Evolutionary conservation across 1,284 basidiomycete genomes (phyloP), one percentile per base, ranked within the genome.

Genomic region (Amylostereum areolatum): DNA sequence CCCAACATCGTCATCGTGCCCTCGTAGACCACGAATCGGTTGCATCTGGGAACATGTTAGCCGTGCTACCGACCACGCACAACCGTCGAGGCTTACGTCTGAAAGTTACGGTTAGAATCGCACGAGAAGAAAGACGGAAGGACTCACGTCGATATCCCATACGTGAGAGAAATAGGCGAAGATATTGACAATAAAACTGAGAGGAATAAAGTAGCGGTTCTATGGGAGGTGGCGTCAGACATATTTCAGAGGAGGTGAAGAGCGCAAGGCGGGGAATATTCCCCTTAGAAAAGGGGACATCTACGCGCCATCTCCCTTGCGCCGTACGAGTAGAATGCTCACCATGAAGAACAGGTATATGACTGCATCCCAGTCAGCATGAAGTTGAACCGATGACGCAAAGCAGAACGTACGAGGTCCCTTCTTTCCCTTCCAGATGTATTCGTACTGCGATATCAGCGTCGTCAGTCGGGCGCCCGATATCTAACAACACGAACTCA

Each of bases 181-280:
- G 6, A 77, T 51, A 55, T 78, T 77, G 49, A 77, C 52, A 29
- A 75, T 69, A 56, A 78, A 78, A 1, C 71, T 72, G 2, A 77
- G 55, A 2, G 76, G 75, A 2, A 74, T 77, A 34, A 78, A 61
- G 53, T 80, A 80, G 27, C 74, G 69, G 56, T 75, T 76, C 72
- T 75, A 36, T 7, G 3, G 18, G 8, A 29, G n/a, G 36, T 33
- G 31, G 2, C 24, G 27, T 11, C 4, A n/a, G 31, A 5, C 11
- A 30, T 18, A 11, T 24, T 4, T n/a, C 12, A 7, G 3, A 43
- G 29, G 29, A 6, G 28, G 4, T 5, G n/a, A 37, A 43, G 11
- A 31, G 61, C 74, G 27, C 51, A 76, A 18, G 18, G 18, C 18
- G 18, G 18, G 18, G 18, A 18, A 18, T 18, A 18, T 18, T 18